A percentile compares a stretch with the other conserved stretches of the same genome.
phyloP scores from a whole-genome alignment of 2,329 filamentous ascomycete species.

The Akanthomyces uredinophilus region DNA sequence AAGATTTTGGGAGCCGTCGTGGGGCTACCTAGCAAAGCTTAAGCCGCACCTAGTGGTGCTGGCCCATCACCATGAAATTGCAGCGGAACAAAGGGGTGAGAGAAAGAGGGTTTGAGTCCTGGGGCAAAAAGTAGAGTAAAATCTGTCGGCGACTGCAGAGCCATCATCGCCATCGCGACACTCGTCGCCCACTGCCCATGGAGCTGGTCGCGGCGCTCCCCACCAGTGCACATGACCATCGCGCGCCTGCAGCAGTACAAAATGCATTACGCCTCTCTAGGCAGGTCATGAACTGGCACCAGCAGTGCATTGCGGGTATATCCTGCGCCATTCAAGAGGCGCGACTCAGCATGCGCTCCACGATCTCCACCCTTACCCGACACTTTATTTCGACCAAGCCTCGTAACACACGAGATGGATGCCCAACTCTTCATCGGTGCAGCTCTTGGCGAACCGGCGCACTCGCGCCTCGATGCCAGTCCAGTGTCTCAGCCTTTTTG shows the following conservation, averaged over 20 bases:
- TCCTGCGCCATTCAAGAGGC: neutral
- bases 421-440: neutral
- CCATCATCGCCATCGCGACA: neutral
- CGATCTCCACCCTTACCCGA: slow-evolving; percentile 15
- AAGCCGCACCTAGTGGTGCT: neutral
- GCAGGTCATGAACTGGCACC: neutral
- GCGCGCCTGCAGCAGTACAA: slow-evolving; percentile 1
- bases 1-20: neutral
- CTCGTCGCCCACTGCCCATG: neutral
- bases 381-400: slow-evolving; percentile 10
- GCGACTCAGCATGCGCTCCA: slow-evolving; percentile 11
- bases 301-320: neutral
- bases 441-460: neutral
- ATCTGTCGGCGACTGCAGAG: too few species aligned
- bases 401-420: slow-evolving; percentile 7
- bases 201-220: neutral
- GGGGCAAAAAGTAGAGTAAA: neutral
- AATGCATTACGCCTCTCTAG: slow-evolving; percentile 3
- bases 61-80: neutral
- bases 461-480: slow-evolving; percentile 2
- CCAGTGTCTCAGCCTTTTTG: slow-evolving; percentile 14
- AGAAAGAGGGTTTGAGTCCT: neutral
- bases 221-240: slow-evolving; percentile 2
- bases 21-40: slow-evolving; percentile 1
- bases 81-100: neutral